A percentile compares a stretch with the other conserved stretches of the same genome.
These are phyloP conservation scores for Colletotrichum chrysophilum DNA, from an alignment of 2,329 filamentous ascomycete species.

Conservation along the genomic window DNA sequence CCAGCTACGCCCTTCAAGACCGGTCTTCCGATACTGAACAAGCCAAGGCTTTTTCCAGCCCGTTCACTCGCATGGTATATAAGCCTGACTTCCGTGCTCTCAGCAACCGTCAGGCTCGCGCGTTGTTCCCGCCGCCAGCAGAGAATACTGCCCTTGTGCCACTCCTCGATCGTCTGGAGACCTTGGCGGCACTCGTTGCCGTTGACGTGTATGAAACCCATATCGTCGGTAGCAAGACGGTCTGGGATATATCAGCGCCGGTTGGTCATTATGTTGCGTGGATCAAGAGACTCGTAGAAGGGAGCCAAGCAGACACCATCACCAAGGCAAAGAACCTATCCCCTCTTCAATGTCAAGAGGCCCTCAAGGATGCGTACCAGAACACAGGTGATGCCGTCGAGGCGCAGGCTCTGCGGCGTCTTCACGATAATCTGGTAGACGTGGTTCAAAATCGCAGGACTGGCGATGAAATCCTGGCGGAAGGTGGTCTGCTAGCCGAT, in stretches of 20 bases:
- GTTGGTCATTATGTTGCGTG: neutral
- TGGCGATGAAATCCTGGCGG: neutral
- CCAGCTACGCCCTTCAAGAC: neutral
- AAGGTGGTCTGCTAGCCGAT: neutral
- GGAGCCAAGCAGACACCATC: neutral
- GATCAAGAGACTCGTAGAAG: neutral
- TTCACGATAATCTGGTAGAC: neutral
- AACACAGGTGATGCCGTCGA: neutral
- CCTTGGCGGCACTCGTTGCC: neutral
- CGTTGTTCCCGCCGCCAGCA: neutral
- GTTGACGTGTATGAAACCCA: neutral
- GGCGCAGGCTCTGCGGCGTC: neutral
- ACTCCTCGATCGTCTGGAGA: neutral
- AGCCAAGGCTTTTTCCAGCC: neutral
- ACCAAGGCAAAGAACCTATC: neutral
- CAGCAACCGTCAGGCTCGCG: neutral
- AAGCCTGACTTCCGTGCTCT: neutral
- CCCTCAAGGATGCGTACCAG: neutral
- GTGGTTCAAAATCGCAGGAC: fast-evolving
- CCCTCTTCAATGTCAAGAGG: neutral
- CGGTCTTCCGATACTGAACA: neutral
- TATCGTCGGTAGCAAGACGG: neutral
- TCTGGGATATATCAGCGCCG: neutral
- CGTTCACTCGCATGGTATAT: neutral
- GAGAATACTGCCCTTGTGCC: neutral